phyloP scores from a whole-genome alignment of 1,284 basidiomycete species.

The Tylopilus sp. region DNA sequence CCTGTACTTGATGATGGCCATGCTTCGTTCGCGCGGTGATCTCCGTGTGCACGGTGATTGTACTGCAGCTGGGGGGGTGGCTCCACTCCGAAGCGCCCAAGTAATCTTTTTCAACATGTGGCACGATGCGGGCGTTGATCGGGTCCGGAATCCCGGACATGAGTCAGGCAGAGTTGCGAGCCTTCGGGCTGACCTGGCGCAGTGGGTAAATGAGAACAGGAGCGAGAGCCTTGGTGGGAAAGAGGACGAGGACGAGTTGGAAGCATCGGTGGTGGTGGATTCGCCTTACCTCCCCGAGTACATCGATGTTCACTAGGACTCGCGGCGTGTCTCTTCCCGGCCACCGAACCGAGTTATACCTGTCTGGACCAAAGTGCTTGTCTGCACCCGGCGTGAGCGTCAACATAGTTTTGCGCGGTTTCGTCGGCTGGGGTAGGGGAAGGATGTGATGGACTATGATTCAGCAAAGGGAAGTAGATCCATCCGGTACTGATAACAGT shows the following conservation, averaged over 20 bases:
- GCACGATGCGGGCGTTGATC: constrained; percentile 4
- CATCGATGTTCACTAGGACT: neutral
- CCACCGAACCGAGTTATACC: too few species aligned
- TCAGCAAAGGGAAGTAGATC: neutral
- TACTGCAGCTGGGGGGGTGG: neutral
- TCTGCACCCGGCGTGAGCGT: neutral
- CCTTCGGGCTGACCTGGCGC: constrained; percentile 1
- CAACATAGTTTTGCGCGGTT: constrained; percentile 11
- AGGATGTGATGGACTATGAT: neutral
- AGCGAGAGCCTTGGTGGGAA: neutral
- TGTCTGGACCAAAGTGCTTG: too few species aligned
- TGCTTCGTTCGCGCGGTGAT: constrained; percentile 17
- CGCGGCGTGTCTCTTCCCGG: neutral
- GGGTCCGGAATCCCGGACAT: neutral
- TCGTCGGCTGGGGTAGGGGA: constrained; percentile 2
- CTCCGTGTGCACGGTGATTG: neutral
- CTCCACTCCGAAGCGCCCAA: constrained; percentile 9
- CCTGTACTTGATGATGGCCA: constrained; percentile 8
- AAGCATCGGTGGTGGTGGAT: constrained; percentile 6
- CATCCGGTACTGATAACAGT: neutral
- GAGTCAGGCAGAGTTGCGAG: neutral
- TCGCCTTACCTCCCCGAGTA: constrained; percentile 12
- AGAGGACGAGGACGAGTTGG: neutral
- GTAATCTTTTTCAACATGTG: constrained; percentile 12
- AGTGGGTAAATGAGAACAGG: neutral